phyloP scores from a whole-genome alignment of 768 basidiomycete genomes.

The Cystoderma amianthinum region DNA sequence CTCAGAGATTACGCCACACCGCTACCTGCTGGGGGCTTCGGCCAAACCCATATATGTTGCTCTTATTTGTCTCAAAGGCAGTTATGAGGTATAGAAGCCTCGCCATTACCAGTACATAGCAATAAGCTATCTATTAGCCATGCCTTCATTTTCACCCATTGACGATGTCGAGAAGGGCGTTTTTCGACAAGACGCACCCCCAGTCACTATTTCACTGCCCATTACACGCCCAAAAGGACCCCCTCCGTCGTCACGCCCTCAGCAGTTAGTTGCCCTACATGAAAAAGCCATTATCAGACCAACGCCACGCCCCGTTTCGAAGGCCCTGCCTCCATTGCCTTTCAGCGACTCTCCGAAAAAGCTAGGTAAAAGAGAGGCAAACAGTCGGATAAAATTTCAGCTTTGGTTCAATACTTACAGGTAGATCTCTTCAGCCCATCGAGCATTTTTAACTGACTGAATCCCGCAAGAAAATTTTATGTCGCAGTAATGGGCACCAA shows the following conservation, averaged over 20 bases:
- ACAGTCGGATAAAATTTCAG: conserved; percentile 51
- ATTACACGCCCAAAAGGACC: conserved; percentile 1
- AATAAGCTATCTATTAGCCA: not conserved
- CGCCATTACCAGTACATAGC: conserved; percentile 3
- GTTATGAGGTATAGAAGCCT: conserved; percentile 1
- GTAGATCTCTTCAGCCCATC: conserved; percentile 22
- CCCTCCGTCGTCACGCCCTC: conserved; percentile 2
- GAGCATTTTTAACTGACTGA: not conserved
- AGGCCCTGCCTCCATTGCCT: conserved; percentile 2
- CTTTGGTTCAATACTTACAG: conserved; percentile 81
- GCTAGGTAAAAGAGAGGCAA: conserved; percentile 26
- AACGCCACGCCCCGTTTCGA: not conserved
- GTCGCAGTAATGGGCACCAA: conserved; percentile 56
- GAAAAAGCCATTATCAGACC: not conserved
- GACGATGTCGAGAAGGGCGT: conserved; percentile 33
- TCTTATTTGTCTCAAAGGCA: conserved; percentile 15
- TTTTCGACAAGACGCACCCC: conserved; percentile 16
- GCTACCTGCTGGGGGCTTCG: conserved; percentile 12
- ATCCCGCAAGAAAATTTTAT: conserved; percentile 58
- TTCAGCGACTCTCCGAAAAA: conserved; percentile 9
- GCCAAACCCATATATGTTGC: conserved; percentile 9
- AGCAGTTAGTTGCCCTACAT: not conserved
- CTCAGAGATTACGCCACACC: conserved; percentile 24
- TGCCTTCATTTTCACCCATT: conserved; percentile 12
- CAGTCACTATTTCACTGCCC: conserved; percentile 14